Evolutionary conservation across 106 monocot genomes (phyloP), one percentile per base, ranked within the genome.

Genomic region (Platanthera guangdongensis): DNA sequence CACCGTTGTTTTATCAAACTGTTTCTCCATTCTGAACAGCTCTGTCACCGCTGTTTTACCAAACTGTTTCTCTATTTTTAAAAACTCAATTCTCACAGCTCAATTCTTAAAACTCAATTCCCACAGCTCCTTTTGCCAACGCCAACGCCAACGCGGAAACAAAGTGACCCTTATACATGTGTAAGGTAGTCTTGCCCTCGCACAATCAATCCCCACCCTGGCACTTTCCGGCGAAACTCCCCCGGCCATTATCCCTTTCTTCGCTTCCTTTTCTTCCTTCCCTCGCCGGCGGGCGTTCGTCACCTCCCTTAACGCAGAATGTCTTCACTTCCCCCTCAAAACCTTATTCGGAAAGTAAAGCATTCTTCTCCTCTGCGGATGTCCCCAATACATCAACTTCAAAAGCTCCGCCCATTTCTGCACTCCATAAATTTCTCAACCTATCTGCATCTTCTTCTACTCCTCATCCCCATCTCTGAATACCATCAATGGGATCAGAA

Each of bases 321-420:
- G 9, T 5, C 51, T 73, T 73, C 72, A 5, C 51, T 51, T 52
- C 73, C 9, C 73, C 22, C 25, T 45, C 50, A 52, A 22, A 51
- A 52, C 22, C 32, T 18, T n/a, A 0, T 73, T 52, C 22, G 7
- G 21, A 79, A 79, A 72, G 79, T 57, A 79, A 79, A 79, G 79
- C 72, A 79, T 79, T 72, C 72, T 60, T 72, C 79, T 72, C 57
- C 53, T 52, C 47, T 8, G 12, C 25, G 49, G 5, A 60, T 47
- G 16, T 59, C 47, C 14, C 47, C 28, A 39, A 39, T 16, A 25
- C 16, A 59, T 62, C 16, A 45, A 48, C 8, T 47, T 47, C 70
- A 53, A 49, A 47, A 74, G 13, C 46, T 39, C 28, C 14, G 45
- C 28, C 46, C 59, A 30, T 5, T 19, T n/a, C 2, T 10, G 18